phyloP scores from a whole-genome alignment of 2,329 filamentous ascomycete genomes.

The Aspergillus carbonarius region DNA sequence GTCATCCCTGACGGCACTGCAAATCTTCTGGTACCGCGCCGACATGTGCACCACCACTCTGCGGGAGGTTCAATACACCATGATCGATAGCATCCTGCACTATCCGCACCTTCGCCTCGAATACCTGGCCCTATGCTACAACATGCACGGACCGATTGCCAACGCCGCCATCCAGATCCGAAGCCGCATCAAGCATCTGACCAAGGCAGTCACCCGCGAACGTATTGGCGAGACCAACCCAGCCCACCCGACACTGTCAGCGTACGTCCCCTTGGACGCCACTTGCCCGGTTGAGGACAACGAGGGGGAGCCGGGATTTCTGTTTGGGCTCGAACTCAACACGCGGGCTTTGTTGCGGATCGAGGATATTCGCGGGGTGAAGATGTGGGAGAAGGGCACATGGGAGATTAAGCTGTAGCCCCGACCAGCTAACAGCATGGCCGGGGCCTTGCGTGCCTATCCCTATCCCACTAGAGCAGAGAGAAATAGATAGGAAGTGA shows the following conservation, averaged over 20 bases:
- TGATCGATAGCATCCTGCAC: slow-evolving; percentile 22
- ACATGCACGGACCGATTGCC: slow-evolving; percentile 5
- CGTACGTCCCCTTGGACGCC: background rate
- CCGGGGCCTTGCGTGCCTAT: too few species aligned
- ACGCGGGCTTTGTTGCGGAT: background rate
- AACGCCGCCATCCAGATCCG: background rate
- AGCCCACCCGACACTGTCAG: background rate
- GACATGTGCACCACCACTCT: slow-evolving; percentile 10
- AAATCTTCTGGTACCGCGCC: slow-evolving; percentile 19
- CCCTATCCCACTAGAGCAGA: too few species aligned
- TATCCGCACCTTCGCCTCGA: slow-evolving; percentile 18
- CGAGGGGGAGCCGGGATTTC: background rate
- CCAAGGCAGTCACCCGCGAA: background rate
- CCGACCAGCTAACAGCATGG: too few species aligned
- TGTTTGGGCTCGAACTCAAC: background rate
- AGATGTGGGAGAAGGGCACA: slow-evolving; percentile 26
- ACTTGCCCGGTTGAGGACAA: background rate
- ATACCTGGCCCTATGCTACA: slow-evolving; percentile 24
- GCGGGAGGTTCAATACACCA: slow-evolving; percentile 7
- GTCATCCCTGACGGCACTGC: slow-evolving; percentile 22
- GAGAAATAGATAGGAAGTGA: too few species aligned
- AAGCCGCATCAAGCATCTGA: background rate
- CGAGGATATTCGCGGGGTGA: slow-evolving; percentile 19
- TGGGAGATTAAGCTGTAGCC: slow-evolving; percentile 21
- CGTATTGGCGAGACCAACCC: background rate